Base-by-base conservation (phyloP, 2,329 filamentous ascomycete genomes). In the Macrophomina tecta region DNA sequence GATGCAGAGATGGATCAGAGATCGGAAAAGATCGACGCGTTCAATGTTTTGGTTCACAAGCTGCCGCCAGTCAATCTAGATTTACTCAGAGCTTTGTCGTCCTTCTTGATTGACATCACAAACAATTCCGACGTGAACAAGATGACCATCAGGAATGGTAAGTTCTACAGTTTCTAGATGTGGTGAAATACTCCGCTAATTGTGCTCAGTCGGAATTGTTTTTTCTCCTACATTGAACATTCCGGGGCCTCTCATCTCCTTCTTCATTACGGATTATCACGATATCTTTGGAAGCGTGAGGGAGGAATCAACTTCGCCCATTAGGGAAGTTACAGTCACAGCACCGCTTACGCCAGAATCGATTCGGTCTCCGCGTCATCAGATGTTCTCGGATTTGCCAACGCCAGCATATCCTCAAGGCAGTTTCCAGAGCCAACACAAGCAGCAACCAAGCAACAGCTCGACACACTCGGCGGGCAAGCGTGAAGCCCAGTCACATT, bases 221-320 rank as follows among this genome's bases (percentile, higher is more conserved):
- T 99, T 99, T 78, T 97, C 95, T 16, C 95, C 95, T 0, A 98
- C 95, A 0, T 85, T 99, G 64, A 98, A 98, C 77, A 97, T 99
- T 51, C 94, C 95, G 0, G 93, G 93, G 0, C 94, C 94, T 0
- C 90, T 99, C 11, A 97, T 99, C 77, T 93, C 94, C 3, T 86
- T 96, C 78, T 95, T 99, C 78, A 84, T 99, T 67, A 94, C 95
- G 70, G 94, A 98, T 74, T 97, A 93, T 75, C 86, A 91, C 69
- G 87, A 86, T 49, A 94, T 99, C 56, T 99, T 98, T 75, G 90
- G 91, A 23, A 84, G 87, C 8, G 86, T 90, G 18, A 86, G 91
- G 0, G 88, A 90, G 71, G 84, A 72, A 79, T 83, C 77, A 36
- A 75, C 72, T 52, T 78, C 78, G 18, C 75, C 78, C 55, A 76